A percentile compares a stretch with the other conserved stretches of the same genome.
phyloP scores from a whole-genome alignment of 1,284 basidiomycete genomes.

The Lentinus polychrous region DNA sequence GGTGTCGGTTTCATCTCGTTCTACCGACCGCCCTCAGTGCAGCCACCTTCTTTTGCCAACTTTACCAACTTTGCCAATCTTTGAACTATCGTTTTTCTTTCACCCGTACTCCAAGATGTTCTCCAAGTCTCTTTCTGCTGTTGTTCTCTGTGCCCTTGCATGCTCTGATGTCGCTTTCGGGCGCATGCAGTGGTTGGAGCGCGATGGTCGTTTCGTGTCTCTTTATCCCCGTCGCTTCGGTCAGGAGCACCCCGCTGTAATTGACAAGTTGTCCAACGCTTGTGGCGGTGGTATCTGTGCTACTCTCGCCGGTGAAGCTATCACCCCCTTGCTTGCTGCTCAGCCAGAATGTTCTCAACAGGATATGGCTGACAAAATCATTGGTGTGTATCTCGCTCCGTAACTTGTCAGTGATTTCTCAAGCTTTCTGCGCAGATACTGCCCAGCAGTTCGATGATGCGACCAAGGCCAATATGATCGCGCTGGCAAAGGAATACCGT shows the following conservation, averaged over 20 bases:
- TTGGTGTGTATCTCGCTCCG: conserved; percentile 33
- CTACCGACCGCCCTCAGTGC: conserved; percentile 23
- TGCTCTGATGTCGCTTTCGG: conserved; percentile 34
- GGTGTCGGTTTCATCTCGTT: conserved; percentile 34
- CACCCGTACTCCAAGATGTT: conserved; percentile 34
- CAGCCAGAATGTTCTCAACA: conserved; percentile 54
- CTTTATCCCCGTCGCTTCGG: conserved; percentile 49
- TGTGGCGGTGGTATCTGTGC: conserved; percentile 48
- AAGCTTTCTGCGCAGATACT: conserved; percentile 34
- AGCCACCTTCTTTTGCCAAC: conserved; percentile 18
- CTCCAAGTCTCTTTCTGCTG: conserved; percentile 31
- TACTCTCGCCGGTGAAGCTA: conserved; percentile 35
- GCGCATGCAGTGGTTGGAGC: conserved; percentile 42
- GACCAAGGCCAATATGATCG: conserved; percentile 46
- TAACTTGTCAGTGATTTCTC: too few species aligned
- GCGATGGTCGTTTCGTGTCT: conserved; percentile 35
- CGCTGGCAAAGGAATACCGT: conserved; percentile 47
- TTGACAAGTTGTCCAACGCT: conserved; percentile 38
- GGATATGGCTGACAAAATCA: conserved; percentile 52
- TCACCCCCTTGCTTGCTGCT: conserved; percentile 49
- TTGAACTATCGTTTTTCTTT: conserved; percentile 19
- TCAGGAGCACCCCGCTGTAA: conserved; percentile 43
- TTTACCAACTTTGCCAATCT: conserved; percentile 8
- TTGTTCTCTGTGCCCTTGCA: conserved; percentile 33
- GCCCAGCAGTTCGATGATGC: conserved; percentile 45